These are phyloP conservation scores for Ottelia alismoides DNA, from an alignment of 106 monocot genomes.

Conservation along the genomic window DNA sequence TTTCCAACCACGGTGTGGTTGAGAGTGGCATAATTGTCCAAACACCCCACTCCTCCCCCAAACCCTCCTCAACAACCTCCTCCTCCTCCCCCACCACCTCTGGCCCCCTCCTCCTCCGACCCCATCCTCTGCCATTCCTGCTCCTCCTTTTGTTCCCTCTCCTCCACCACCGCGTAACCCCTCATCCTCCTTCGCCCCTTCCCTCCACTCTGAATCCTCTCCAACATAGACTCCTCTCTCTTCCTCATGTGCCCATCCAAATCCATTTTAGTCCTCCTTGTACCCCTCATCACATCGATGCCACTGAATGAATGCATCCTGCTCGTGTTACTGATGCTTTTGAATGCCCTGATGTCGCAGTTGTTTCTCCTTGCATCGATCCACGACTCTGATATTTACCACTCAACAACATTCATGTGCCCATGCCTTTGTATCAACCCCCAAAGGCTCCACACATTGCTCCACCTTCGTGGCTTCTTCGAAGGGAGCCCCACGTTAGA, in stretches of 20 bases:
- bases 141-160: too few relatives aligned
- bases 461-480: slow-evolving; percentile 50
- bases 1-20: too few relatives aligned
- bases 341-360: neutral
- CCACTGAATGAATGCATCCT: slow-evolving; percentile 42
- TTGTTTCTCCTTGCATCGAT: neutral
- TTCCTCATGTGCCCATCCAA: slow-evolving; percentile 31
- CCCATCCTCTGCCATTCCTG: too few relatives aligned
- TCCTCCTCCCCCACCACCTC: too few relatives aligned
- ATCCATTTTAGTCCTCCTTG: slow-evolving; percentile 25
- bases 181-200: too few relatives aligned
- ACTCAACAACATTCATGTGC: neutral
- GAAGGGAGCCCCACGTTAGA: neutral
- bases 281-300: slow-evolving; percentile 26
- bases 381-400: slow-evolving; percentile 2
- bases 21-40: too few relatives aligned
- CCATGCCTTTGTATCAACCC: slow-evolving; percentile 26
- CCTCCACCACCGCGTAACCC: too few relatives aligned
- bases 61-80: too few relatives aligned
- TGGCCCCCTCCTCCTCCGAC: too few relatives aligned
- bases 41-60: too few relatives aligned
- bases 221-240: slow-evolving; percentile 42
- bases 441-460: slow-evolving; percentile 68
- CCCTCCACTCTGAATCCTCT: slow-evolving; percentile 48
- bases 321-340: slow-evolving; percentile 56